Evolutionary conservation across 768 basidiomycete species (phyloP).

Genomic region (Calocera cornea): DNA sequence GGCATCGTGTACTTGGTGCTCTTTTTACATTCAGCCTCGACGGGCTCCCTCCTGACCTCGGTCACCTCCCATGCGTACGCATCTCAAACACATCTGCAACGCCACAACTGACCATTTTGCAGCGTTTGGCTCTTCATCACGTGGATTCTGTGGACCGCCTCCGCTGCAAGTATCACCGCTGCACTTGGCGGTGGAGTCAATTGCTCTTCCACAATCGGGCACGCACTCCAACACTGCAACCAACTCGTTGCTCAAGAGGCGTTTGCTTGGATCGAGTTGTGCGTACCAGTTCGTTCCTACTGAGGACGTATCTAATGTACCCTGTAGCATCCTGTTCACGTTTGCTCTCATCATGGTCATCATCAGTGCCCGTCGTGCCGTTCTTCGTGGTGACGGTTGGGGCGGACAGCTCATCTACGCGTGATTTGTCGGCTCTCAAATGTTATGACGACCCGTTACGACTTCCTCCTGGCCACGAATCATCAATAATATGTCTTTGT

Average conservation of each 20-base stretch:
- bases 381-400: constrained; percentile 54
- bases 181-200: constrained; percentile 54
- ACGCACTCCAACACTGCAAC: constrained; percentile 44
- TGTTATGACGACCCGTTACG: background rate
- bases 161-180: constrained; percentile 54
- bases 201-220: constrained; percentile 45
- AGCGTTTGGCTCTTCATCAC: constrained; percentile 45
- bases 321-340: constrained; percentile 47
- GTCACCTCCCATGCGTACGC: constrained; percentile 39
- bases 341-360: constrained; percentile 45
- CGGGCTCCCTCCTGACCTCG: constrained; percentile 41
- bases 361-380: constrained; percentile 43
- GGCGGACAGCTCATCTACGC: constrained; percentile 37
- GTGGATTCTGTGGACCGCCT: constrained; percentile 69
- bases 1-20: constrained; percentile 34
- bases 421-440: background rate
- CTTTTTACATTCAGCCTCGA: constrained; percentile 38
- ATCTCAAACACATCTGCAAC: constrained; percentile 28
- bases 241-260: constrained; percentile 63
- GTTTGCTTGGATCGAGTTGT: constrained; percentile 69
- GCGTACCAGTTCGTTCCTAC: constrained; percentile 16
- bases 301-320: background rate
- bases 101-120: background rate
- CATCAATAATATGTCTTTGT: background rate
- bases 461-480: background rate